Conservation (phyloP, 768 basidiomycete genomes). For the Suillus subaureus region DNA sequence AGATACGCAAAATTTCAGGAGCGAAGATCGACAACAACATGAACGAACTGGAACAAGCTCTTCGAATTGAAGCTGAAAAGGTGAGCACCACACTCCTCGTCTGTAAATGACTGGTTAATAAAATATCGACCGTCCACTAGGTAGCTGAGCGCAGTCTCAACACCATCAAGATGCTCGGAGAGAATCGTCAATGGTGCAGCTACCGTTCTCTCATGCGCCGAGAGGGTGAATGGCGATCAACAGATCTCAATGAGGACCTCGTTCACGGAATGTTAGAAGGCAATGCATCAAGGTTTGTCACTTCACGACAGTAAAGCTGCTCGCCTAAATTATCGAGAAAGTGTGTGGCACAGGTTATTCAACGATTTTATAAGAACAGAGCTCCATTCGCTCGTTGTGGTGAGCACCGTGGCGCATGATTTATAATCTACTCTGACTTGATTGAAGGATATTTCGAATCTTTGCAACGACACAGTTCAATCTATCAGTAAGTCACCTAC, state of each 20-base stretch:
- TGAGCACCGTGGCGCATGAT: background rate
- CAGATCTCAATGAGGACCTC: background rate
- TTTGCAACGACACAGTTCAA: background rate
- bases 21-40: background rate
- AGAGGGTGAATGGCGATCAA: slow-evolving; percentile 2
- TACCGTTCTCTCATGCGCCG: background rate
- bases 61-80: background rate
- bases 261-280: background rate
- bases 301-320: background rate
- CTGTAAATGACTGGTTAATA: background rate
- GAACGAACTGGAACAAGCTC: background rate
- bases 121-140: background rate
- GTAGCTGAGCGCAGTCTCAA: background rate
- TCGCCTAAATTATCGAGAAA: background rate
- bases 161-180: background rate
- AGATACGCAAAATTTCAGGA: background rate
- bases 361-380: background rate
- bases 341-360: background rate
- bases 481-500: background rate
- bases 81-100: background rate
- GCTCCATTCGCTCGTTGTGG: background rate
- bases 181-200: background rate
- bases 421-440: background rate
- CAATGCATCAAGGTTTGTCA: background rate
- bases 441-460: background rate